Base-by-base conservation (phyloP, 2,329 filamentous ascomycete genomes). In the Phyllosticta citriasiana region DNA sequence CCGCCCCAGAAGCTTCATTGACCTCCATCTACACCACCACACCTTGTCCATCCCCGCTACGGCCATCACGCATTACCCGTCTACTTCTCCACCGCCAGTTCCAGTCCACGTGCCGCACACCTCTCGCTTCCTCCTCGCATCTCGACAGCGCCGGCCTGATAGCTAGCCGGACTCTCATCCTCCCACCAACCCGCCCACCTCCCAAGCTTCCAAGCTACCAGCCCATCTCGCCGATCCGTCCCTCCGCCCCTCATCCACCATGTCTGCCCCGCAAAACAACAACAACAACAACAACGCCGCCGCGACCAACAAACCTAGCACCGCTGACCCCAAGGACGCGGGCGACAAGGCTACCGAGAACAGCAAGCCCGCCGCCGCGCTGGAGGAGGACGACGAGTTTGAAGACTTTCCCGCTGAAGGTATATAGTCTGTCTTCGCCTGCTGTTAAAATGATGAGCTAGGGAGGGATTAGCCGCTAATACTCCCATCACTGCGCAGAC, bases 381-480 rank as follows among this genome's bases (percentile, higher is more conserved):
- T 97, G 27, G 94, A 96, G 75, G 94, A 99, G 75, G 94, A 99
- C 72, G 94, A 99, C 75, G 94, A 99, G 79, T 99, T 99, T 71
- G 94, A 99, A 74, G 94, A 99, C 75, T 99, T 99, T 72, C 94
- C 94, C 26, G 89, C 96, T 61, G 93, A 99, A 78, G 91, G 94
- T 96, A 77, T 61, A 70, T 22, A 22, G 19, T 24, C 51, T 12
- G 4, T 51, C 19, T 14, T 24, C n/a, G 26, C 33, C 19, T 19
- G 22, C 27, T 51, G 16, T 40, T 22, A 47, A 26, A 60, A 22
- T 14, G 9, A 19, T 51, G 6, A 14, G 33, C 55, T 51, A 14
- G 66, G 69, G 30, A 70, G 60, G 22, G 14, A 8, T 22, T 8
- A 10, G 7, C 35, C 12, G 35, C 58, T 60, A 33, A 60, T 30